Evolutionary conservation across 2,329 filamentous ascomycete genomes (phyloP), one percentile per base, ranked within the genome.

Genomic region (Aspergillus sp.): DNA sequence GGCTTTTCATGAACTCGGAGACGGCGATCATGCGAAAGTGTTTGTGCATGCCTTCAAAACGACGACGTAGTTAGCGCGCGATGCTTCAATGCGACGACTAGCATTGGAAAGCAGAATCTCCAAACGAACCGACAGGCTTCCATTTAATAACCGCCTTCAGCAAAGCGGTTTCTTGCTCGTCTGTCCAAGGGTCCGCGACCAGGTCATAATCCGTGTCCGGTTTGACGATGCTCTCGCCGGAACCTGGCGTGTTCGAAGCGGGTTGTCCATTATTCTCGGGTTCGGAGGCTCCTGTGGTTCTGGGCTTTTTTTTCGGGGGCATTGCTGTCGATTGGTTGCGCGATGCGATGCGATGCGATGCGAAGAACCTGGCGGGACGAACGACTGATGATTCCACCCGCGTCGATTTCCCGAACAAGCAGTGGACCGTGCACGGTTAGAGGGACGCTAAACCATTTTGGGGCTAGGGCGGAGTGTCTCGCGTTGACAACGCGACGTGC

Each of bases 21-120:
- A 96, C 88, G 6, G 88, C 83, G 52, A 95, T 82, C 77, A 96
- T 90, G 50, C 88, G 84, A 63, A 95, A 94, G 67, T 95, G 88
- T 65, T 91, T 94, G 72, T 95, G 89, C 77, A 95, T 86, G 50
- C 89, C 87, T 56, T 49, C 8, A 51, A 48, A 47, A 50, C 48
- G 40, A 32, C 43, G 40, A 36, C 10, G 42, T 12, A 28, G 26
- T 53, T 32, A 48, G 49, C 36, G 42, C 27, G 10, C 12, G 46
- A 12, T 4, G 19, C 29, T 3, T 33, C 6, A 12, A 8, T 28
- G 7, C 10, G 28, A 9, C 26, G 8, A 27, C 12, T 5, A 3
- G 4, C 8, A 35, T n/a, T 26, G n/a, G 27, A 27, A 29, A 7
- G 39, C n/a, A 47, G 26, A 4, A 39, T 5, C 34, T 19, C 19